Evolutionary conservation across 176 grass and related monocot species (phyloP).

Genomic region (Oryza meridionalis): DNA sequence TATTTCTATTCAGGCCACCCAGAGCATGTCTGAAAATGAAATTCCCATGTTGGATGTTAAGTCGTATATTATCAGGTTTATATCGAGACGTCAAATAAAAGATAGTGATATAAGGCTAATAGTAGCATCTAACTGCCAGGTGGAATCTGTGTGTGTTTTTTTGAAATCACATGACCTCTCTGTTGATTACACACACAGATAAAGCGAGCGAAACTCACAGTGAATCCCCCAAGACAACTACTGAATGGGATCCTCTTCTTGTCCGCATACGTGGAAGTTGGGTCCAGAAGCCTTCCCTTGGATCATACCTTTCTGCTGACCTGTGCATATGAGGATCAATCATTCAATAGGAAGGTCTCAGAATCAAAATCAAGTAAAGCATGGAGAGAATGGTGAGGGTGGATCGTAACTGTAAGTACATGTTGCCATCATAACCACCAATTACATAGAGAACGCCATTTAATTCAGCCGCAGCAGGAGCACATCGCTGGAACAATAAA

Average conservation of each 20-base stretch:
- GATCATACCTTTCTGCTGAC: slow-evolving; percentile 88
- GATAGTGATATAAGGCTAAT: neutral
- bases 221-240: slow-evolving; percentile 49
- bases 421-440: slow-evolving; percentile 76
- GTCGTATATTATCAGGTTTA: neutral
- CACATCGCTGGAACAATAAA: slow-evolving; percentile 67
- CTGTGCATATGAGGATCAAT: slow-evolving; percentile 44
- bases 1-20: slow-evolving; percentile 64
- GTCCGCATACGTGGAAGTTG: slow-evolving; percentile 64
- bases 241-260: slow-evolving; percentile 71
- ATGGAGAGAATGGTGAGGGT: slow-evolving; percentile 13
- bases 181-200: slow-evolving; percentile 10
- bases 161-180: neutral
- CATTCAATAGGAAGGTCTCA: slow-evolving; percentile 11
- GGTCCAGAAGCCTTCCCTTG: slow-evolving; percentile 87
- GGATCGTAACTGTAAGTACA: slow-evolving; percentile 73
- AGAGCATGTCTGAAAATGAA: slow-evolving; percentile 60
- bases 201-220: slow-evolving; percentile 45
- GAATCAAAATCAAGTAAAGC: neutral
- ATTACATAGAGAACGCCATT: slow-evolving; percentile 60
- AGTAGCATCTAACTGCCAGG: slow-evolving; percentile 2
- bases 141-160: neutral
- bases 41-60: neutral
- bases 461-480: slow-evolving; percentile 58
- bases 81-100: slow-evolving; percentile 5